Percentiles rank a stretch among this genome's conserved stretches.
Evolutionary conservation across 192 early-diverging fungal genomes (phyloP).

Genomic region (Coemansia sp.): DNA sequence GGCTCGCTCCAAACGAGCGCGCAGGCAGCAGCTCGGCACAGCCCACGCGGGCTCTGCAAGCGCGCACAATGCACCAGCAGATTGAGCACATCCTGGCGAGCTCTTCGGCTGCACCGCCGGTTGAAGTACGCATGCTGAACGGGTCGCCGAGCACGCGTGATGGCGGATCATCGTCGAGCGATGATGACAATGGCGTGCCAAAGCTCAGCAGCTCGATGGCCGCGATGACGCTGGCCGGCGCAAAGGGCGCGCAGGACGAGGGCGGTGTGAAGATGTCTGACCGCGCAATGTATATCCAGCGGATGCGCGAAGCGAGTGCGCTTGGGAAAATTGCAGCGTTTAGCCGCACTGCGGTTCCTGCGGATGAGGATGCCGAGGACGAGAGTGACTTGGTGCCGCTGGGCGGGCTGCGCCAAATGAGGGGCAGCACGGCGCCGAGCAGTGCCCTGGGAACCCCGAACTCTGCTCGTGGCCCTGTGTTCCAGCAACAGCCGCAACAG

Average conservation of each 20-base stretch:
- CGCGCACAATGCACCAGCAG: conserved; percentile 1
- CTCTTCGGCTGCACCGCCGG: background rate
- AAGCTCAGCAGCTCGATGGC: conserved; percentile 34
- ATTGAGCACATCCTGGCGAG: background rate
- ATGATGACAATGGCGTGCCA: conserved; percentile 26
- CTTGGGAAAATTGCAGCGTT: conserved; percentile 28
- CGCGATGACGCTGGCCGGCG: conserved; percentile 21
- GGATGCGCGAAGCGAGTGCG: conserved; percentile 42
- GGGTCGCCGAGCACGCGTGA: conserved; percentile 26
- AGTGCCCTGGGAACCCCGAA: background rate
- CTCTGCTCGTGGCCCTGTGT: background rate
- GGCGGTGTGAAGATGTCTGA: conserved; percentile 18
- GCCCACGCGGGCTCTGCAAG: background rate
- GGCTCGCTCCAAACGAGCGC: background rate
- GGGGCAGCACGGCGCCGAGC: conserved; percentile 2
- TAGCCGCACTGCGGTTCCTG: background rate
- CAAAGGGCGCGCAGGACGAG: background rate
- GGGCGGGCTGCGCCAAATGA: conserved; percentile 27
- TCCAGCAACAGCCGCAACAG: conserved; percentile 2
- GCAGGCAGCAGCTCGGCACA: too few species aligned
- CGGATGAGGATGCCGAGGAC: conserved; percentile 12
- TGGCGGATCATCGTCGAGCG: conserved; percentile 26
- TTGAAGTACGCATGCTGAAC: background rate
- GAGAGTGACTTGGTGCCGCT: conserved; percentile 33
- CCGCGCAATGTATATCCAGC: conserved; percentile 42